phyloP scores from a whole-genome alignment of 1,139 yeast species.

The Geotrichum aggregatum region DNA sequence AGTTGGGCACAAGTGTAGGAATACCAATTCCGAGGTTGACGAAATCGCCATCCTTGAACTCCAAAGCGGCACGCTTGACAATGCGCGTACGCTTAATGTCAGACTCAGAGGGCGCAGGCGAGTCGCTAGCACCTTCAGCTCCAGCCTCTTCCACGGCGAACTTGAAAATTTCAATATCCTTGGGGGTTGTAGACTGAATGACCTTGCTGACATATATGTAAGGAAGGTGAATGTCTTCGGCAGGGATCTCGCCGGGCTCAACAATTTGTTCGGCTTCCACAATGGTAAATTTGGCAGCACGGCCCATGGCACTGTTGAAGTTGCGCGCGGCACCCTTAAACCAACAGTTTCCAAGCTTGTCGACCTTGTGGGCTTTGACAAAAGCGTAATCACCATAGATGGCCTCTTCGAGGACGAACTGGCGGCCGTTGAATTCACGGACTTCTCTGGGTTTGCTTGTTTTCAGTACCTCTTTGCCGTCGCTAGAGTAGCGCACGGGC shows the following conservation, averaged over 20 bases:
- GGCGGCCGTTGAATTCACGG: slow-evolving; percentile 45
- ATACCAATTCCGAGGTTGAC: slow-evolving; percentile 51
- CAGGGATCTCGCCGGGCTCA: slow-evolving; percentile 45
- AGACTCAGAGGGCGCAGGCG: slow-evolving; percentile 19
- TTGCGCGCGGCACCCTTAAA: slow-evolving; percentile 48
- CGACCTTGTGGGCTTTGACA: slow-evolving; percentile 48
- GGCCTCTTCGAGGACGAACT: slow-evolving; percentile 45
- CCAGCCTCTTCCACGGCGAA: slow-evolving; percentile 21
- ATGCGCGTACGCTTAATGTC: slow-evolving; percentile 38
- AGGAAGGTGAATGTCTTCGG: slow-evolving; percentile 49
- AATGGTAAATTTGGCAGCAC: slow-evolving; percentile 46
- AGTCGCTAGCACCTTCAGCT: slow-evolving; percentile 16
- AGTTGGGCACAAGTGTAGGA: slow-evolving; percentile 49
- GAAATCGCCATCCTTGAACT: slow-evolving; percentile 44
- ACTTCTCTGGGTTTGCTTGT: slow-evolving; percentile 43
- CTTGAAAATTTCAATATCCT: slow-evolving; percentile 44
- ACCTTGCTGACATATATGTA: slow-evolving; percentile 45
- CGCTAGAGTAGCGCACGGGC: slow-evolving; percentile 42
- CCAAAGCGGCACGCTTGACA: slow-evolving; percentile 47
- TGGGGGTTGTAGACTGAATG: slow-evolving; percentile 44
- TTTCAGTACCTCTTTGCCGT: slow-evolving; percentile 38
- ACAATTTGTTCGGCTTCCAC: slow-evolving; percentile 53
- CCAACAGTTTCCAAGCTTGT: slow-evolving; percentile 47
- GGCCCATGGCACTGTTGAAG: slow-evolving; percentile 47
- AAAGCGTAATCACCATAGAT: slow-evolving; percentile 48